These are phyloP conservation scores for Colletotrichum sp. DNA, from an alignment of 2,329 filamentous ascomycete genomes.

Conservation along the genomic window DNA sequence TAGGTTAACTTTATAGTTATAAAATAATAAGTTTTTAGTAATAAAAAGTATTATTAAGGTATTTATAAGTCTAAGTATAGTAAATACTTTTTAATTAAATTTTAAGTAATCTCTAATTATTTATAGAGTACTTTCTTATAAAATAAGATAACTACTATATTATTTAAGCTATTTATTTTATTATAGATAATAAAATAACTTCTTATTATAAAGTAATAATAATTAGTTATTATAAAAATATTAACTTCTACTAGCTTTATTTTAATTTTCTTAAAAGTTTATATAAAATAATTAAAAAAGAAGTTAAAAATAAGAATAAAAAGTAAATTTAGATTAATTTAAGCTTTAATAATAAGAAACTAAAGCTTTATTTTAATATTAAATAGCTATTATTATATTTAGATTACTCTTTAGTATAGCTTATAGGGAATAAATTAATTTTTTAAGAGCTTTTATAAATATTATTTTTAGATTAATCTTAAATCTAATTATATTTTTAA, in stretches of 20 bases:
- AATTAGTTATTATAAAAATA: neutral
- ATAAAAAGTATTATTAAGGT: neutral
- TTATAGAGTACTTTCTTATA: fast-evolving
- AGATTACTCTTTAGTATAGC: neutral
- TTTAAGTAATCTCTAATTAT: neutral
- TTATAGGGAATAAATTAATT: neutral
- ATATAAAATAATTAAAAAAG: neutral
- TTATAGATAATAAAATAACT: neutral
- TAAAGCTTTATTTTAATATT: neutral
- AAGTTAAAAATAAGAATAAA: neutral
- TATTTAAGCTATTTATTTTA: neutral
- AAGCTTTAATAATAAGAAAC: neutral
- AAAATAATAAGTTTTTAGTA: neutral
- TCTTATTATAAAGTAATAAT: neutral
- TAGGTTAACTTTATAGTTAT: neutral
- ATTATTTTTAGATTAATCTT: neutral
- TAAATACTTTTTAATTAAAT: neutral
- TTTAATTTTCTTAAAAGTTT: neutral
- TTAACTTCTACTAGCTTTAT: neutral
- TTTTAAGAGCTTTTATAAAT: neutral
- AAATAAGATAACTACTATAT: neutral
- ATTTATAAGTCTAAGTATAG: neutral
- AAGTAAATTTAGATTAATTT: neutral
- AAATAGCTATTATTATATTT: neutral
- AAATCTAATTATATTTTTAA: neutral